Evolutionary conservation across 129 eudicot species (phyloP), one percentile per base, ranked within the genome.

Genomic region (Gnaphalium uliginosum): DNA sequence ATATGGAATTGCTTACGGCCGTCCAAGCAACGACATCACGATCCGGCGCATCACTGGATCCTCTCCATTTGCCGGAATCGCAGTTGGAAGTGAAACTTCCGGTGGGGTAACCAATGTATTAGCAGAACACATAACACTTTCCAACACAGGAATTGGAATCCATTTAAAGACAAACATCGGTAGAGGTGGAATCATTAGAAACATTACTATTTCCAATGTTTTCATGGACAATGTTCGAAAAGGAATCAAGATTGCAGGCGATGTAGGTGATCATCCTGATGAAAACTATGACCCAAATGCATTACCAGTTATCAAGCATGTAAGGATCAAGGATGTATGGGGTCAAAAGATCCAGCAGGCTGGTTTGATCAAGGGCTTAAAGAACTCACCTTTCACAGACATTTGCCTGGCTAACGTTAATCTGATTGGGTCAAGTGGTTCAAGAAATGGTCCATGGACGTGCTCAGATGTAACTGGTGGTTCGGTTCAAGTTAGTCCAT

Each of bases 61-160:
- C 5, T 85, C 97, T 18, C 99, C 97, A 1, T 95, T 85, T 29
- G 89, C 99, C 17, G 99, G 99, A 51, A 87, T 91, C 8, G 93
- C 99, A 26, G 78, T 95, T 8, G 99, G 99, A 75, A 91, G 97
- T 60, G 99, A 95, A 79, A 91, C 97, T 8, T 95, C 99, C 3
- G 99, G 97, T 0, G 99, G 99, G 8, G 82, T 95, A 24, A 39
- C 73, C 33, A 83, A 86, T 23, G 83, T 95, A 1, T 54, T 87
- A 4, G 96, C 88, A 10, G 97, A 95, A 69, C 96, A 91, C 89
- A 87, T 95, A 35, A 87, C 72, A 78, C 90, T 95, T 22, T 89
- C 50, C 84, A 79, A 89, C 73, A 67, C 84, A 64, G 97, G 99
- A 71, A 83, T 89, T 10, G 99, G 99, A 30, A 89, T 95, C 77